Percentiles rank a stretch among this genome's conserved stretches.
Evolutionary conservation across 768 basidiomycete genomes (phyloP).

Genomic region (Lactarius trivialis): DNA sequence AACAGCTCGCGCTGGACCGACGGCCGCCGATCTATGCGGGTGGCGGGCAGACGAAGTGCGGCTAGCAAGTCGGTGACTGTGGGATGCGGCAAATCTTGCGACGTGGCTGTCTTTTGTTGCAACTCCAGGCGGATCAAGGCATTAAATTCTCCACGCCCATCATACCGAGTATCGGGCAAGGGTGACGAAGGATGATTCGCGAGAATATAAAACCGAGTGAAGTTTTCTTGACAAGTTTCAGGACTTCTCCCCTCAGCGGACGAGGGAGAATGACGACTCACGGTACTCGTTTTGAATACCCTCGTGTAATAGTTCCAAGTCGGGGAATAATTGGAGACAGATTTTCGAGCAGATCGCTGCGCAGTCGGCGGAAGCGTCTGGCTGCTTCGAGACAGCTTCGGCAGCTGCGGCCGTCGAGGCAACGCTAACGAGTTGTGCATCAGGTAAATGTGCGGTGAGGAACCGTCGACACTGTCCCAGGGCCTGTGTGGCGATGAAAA

Average conservation of each 20-base stretch:
- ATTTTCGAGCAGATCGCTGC: constrained; percentile 73
- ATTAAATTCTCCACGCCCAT: constrained; percentile 23
- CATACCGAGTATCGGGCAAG: constrained; percentile 24
- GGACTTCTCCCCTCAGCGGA: neutral
- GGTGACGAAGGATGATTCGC: constrained; percentile 32
- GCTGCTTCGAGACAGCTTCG: constrained; percentile 35
- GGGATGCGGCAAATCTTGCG: constrained; percentile 10
- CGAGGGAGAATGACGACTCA: constrained; percentile 26
- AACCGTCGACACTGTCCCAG: constrained; percentile 73
- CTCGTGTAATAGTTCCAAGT: constrained; percentile 52
- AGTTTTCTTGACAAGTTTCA: constrained; percentile 42
- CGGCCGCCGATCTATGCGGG: constrained; percentile 63
- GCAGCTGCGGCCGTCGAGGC: constrained; percentile 73
- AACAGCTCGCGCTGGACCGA: constrained; percentile 41
- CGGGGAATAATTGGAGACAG: constrained; percentile 52
- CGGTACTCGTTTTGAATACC: constrained; percentile 59
- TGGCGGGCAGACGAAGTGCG: constrained; percentile 38
- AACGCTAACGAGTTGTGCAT: constrained; percentile 46
- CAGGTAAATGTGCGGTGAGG: constrained; percentile 46
- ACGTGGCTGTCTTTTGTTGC: neutral
- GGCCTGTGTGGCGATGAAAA: constrained; percentile 43
- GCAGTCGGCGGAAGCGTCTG: constrained; percentile 37
- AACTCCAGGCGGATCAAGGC: constrained; percentile 37
- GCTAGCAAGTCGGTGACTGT: constrained; percentile 29
- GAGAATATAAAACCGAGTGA: constrained; percentile 63